These are phyloP conservation scores for Sporothrix luriei DNA, from an alignment of 2,329 filamentous ascomycete genomes.

Conservation along the genomic window DNA sequence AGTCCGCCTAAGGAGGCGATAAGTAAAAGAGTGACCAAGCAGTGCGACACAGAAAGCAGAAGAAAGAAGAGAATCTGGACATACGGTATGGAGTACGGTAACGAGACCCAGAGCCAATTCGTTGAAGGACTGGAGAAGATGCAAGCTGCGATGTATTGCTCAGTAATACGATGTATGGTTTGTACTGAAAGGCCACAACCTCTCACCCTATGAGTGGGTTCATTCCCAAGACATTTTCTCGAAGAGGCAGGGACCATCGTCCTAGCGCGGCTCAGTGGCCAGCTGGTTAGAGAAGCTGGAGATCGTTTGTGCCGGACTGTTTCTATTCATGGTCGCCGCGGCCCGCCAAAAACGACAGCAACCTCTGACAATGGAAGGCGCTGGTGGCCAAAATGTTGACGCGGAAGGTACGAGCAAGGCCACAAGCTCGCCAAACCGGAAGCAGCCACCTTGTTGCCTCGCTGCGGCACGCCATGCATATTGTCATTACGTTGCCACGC, in stretches of 20 bases:
- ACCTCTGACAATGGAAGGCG: background rate
- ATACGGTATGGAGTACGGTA: background rate
- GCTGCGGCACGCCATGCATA: constrained; percentile 18
- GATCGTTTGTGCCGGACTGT: background rate
- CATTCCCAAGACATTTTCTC: background rate
- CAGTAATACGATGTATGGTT: too few relatives aligned
- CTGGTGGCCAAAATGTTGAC: background rate
- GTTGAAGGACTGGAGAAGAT: background rate
- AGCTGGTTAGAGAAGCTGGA: constrained; percentile 7
- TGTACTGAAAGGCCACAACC: constrained; percentile 1
- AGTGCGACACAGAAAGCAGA: background rate
- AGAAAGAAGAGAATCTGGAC: background rate
- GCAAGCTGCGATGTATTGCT: background rate
- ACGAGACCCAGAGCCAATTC: background rate
- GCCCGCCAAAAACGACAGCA: background rate
- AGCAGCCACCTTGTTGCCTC: constrained; percentile 21
- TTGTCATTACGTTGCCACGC: constrained; percentile 12
- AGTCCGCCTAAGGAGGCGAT: background rate
- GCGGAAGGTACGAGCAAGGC: background rate
- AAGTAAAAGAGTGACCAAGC: too few relatives aligned
- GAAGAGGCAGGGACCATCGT: constrained; percentile 16
- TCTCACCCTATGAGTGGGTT: constrained; percentile 15
- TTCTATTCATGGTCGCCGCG: constrained; percentile 2
- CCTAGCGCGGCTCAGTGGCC: background rate
- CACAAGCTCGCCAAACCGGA: background rate